Evolutionary conservation across 352 stramenopile species (phyloP).

Genomic region (Albugo laibachii): DNA sequence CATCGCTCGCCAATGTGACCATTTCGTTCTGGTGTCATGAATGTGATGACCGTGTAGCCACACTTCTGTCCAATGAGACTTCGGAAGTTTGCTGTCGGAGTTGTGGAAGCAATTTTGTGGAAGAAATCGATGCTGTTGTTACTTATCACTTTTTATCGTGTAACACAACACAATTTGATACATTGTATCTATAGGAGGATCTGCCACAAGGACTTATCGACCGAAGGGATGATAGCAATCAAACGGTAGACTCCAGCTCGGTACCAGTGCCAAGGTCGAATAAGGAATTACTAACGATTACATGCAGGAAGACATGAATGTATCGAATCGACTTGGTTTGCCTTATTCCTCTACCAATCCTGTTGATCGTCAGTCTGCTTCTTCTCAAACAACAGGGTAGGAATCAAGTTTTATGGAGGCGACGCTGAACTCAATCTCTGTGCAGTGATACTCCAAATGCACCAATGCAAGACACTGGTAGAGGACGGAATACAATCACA

Average conservation of each 20-base stretch:
- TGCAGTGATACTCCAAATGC: not conserved
- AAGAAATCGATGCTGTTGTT: constrained; percentile 58
- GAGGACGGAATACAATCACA: not conserved
- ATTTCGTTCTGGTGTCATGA: constrained; percentile 68
- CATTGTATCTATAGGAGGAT: too few species aligned
- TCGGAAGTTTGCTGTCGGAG: constrained; percentile 48
- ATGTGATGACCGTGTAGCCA: constrained; percentile 31
- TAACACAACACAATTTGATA: not conserved
- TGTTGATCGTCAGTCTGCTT: too few species aligned
- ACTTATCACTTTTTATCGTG: constrained; percentile 4
- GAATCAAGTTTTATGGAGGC: too few species aligned
- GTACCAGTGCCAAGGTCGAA: too few species aligned
- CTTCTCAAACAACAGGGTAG: too few species aligned
- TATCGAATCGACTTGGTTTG: too few species aligned
- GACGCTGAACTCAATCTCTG: not conserved
- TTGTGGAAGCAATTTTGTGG: constrained; percentile 70
- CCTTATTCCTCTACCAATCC: too few species aligned
- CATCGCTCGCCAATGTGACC: not conserved
- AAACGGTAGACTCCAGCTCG: too few species aligned
- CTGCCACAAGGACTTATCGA: too few species aligned
- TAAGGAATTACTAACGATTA: too few species aligned
- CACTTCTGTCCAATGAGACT: constrained; percentile 26
- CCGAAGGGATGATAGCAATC: too few species aligned
- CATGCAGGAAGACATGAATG: too few species aligned
- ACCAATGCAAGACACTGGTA: not conserved